These are phyloP conservation scores for Penicillium malachiteum DNA, from an alignment of 495 filamentous ascomycete genomes.

Conservation along the genomic window DNA sequence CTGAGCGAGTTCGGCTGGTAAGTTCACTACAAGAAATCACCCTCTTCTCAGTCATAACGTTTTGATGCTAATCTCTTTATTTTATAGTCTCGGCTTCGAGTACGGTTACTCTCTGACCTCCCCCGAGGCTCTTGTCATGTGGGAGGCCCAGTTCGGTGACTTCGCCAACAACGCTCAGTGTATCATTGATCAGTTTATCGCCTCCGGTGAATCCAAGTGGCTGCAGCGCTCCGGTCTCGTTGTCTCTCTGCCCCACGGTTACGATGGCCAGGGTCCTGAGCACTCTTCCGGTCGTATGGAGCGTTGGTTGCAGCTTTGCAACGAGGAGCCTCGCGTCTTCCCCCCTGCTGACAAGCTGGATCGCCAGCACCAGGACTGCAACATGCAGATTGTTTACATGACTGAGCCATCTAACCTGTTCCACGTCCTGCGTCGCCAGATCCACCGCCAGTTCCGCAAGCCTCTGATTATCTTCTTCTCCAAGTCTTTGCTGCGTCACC, in stretches of 20 bases:
- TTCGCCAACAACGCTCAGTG: conserved; percentile 99
- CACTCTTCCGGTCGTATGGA: conserved; percentile 98
- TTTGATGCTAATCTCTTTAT: conserved; percentile 22
- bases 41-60: neutral
- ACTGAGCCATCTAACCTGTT: conserved; percentile 91
- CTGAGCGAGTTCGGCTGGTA: conserved; percentile 86
- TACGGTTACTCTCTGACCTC: conserved; percentile 98
- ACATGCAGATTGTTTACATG: conserved; percentile 98
- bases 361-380: conserved; percentile 98
- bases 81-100: conserved; percentile 76
- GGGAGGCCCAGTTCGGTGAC: conserved; percentile 99
- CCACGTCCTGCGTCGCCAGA: conserved; percentile 94
- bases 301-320: conserved; percentile 94
- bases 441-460: conserved; percentile 98
- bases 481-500: conserved; percentile 90
- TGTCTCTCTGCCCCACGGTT: conserved; percentile 92
- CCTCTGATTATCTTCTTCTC: conserved; percentile 97
- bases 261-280: conserved; percentile 97
- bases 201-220: conserved; percentile 97
- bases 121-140: conserved; percentile 94
- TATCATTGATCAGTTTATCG: conserved; percentile 98
- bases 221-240: conserved; percentile 94
- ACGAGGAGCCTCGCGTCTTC: conserved; percentile 95
- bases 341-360: conserved; percentile 83
- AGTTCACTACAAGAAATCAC: conserved; percentile 23